These are phyloP conservation scores for Meyerozyma sp. DNA, from an alignment of 1,139 yeast species.

Conservation along the genomic window DNA sequence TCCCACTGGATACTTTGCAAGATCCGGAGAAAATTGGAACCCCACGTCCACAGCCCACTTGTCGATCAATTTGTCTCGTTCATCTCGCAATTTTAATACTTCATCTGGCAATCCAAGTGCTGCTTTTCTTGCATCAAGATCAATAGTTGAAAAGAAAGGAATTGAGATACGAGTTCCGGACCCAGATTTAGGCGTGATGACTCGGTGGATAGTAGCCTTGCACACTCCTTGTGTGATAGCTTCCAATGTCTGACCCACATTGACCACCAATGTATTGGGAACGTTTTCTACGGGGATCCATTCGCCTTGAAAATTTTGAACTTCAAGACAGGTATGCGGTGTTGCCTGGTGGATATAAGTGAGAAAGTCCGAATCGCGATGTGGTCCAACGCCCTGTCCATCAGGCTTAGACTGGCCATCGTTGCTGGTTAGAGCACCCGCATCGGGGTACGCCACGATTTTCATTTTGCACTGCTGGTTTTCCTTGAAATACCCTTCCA, in stretches of 20 bases:
- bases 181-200: constrained; percentile 49
- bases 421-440: constrained; percentile 18
- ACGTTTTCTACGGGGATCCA: constrained; percentile 53
- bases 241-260: constrained; percentile 52
- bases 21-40: constrained; percentile 44
- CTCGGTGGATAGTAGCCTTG: constrained; percentile 66
- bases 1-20: constrained; percentile 45
- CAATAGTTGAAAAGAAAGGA: constrained; percentile 52
- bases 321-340: constrained; percentile 51
- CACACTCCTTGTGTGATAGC: constrained; percentile 51
- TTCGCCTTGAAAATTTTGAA: constrained; percentile 55
- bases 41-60: constrained; percentile 37
- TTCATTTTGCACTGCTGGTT: constrained; percentile 53
- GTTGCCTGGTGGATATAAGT: constrained; percentile 60
- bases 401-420: constrained; percentile 27
- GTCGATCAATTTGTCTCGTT: constrained; percentile 33
- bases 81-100: constrained; percentile 24
- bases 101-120: constrained; percentile 28
- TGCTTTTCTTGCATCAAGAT: constrained; percentile 38
- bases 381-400: constrained; percentile 66
- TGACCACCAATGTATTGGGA: constrained; percentile 43
- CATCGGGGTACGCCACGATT: constrained; percentile 47
- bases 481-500: constrained; percentile 46
- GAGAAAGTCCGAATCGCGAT: constrained; percentile 62
- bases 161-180: constrained; percentile 48